A percentile compares a stretch with the other conserved stretches of the same genome.
phyloP scores from a whole-genome alignment of 2,329 filamentous ascomycete genomes.

The Hymenoscyphus fructigenus region DNA sequence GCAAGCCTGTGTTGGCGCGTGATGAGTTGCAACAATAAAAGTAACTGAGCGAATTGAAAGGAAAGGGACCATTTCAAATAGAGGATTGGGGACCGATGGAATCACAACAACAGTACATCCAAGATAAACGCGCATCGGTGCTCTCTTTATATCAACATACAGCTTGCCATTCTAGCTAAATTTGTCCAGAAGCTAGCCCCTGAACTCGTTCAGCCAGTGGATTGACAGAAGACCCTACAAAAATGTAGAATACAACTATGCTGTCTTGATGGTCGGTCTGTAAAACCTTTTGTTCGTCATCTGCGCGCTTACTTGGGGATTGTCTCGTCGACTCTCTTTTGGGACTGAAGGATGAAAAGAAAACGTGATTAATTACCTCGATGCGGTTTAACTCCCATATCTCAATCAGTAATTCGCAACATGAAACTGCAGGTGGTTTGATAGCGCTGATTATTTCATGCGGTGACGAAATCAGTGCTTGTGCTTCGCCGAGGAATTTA shows the following conservation, averaged over 20 bases:
- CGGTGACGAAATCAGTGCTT: constrained; percentile 30
- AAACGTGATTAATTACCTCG: neutral
- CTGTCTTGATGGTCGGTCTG: constrained; percentile 13
- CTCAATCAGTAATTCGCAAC: neutral
- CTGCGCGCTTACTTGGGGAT: constrained; percentile 19
- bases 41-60: too few species aligned
- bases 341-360: neutral
- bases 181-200: constrained; percentile 9
- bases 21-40: neutral
- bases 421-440: neutral
- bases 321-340: neutral
- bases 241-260: constrained; percentile 22
- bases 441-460: constrained; percentile 12
- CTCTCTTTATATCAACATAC: constrained; percentile 37
- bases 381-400: neutral
- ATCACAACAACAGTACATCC: neutral
- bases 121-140: constrained; percentile 30
- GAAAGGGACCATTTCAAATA: neutral
- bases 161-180: constrained; percentile 12
- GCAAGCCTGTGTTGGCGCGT: neutral
- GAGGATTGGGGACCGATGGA: neutral
- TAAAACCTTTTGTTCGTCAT: constrained; percentile 34
- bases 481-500: constrained; percentile 48
- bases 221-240: constrained; percentile 26
- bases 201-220: constrained; percentile 24